A percentile compares a stretch with the other conserved stretches of the same genome.
These are phyloP conservation scores for Rhododendron kiyosumense DNA, from an alignment of 148 eudicot genomes.

Conservation along the genomic window DNA sequence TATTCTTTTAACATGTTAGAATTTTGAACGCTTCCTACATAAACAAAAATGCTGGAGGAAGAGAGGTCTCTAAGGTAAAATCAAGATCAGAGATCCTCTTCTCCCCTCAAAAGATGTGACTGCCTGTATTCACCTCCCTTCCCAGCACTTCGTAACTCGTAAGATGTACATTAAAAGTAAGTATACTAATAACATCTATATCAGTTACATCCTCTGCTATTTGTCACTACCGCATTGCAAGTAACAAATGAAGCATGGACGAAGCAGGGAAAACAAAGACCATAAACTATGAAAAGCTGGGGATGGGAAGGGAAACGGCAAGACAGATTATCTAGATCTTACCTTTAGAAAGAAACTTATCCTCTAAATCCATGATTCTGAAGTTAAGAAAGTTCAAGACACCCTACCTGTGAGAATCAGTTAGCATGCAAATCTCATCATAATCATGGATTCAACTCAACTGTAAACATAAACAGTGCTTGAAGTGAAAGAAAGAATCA, in stretches of 20 bases:
- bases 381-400: slow-evolving; percentile 2
- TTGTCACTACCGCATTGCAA: background rate
- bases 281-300: background rate
- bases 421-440: background rate
- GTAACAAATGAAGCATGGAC: background rate
- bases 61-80: background rate
- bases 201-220: background rate
- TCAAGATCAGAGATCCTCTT: background rate
- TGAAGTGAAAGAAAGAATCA: background rate
- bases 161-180: background rate
- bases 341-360: slow-evolving; percentile 35
- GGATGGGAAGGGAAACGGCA: background rate
- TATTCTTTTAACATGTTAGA: background rate
- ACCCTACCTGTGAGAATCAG: slow-evolving; percentile 18
- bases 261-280: background rate
- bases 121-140: background rate
- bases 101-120: background rate
- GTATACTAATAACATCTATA: background rate
- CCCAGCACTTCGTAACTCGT: too few species aligned
- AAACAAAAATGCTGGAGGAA: background rate
- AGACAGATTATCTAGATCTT: slow-evolving; percentile 7
- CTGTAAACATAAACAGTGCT: background rate
- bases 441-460: background rate
- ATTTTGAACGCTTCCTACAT: background rate
- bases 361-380: slow-evolving; percentile 41